Base-by-base conservation (phyloP, 192 early-diverging fungal genomes). In the Spinellus fusiger region DNA sequence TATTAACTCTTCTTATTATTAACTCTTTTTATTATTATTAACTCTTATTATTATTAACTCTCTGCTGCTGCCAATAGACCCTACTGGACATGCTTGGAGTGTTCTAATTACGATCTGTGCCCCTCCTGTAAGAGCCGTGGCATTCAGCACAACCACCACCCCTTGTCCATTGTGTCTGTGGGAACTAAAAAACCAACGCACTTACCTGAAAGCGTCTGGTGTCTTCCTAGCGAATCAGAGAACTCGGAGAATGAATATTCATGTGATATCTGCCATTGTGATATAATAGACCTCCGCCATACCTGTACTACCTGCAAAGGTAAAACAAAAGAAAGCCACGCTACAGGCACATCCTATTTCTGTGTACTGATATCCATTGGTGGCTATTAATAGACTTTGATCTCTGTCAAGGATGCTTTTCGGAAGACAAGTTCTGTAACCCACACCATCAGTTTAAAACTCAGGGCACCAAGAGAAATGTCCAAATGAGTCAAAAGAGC, bases 251-350 rank as follows among this genome's bases (percentile, higher is more conserved):
- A 71, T 73, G 8, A 58, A 54, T 28, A 56, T 16, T 35, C 23
- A 15, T 89, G 86, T 61, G 80, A 85, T 56, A 74, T 75, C 54
- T 89, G 86, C 68, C 65, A 69, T 10, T 68, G 64, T 13, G 51
- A 59, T 3, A 83, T 89, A 20, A 35, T 37, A 33, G 84, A 84
- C 4, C 71, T 75, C 18, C 71, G 84, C 4, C 83, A 87, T 73
- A 79, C 74, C 57, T 89, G 87, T 62, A 77, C 62, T 10, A 67
- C 71, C 28, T 80, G 78, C 71, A 69, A 60, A 15, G 61, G 54
- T 58, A 59, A 47, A n/a, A n/a, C n/a, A n/a, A n/a, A n/a, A 5
- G 22, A 38, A 40, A n/a, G n/a, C n/a, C n/a, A n/a, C n/a, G n/a
- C n/a, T n/a, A n/a, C n/a, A n/a, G n/a, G n/a, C n/a, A n/a, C n/a